Evolutionary conservation across 441 rosid genomes (phyloP).

Genomic region (Erodium trifolium): DNA sequence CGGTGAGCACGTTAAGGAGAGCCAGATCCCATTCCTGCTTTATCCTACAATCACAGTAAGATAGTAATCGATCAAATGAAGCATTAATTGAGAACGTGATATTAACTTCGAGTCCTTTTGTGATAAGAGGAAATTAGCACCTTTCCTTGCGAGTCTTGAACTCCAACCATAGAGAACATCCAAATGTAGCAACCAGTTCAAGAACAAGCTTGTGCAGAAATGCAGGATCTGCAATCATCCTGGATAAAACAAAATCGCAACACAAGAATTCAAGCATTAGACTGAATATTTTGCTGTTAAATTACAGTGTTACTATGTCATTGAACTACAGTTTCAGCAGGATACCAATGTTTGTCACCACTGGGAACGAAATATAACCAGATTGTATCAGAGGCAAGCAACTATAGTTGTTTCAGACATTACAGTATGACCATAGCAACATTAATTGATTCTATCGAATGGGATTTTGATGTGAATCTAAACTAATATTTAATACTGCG

Average conservation of each 20-base stretch:
- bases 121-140: constrained; percentile 27
- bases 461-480: no score
- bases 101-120: not conserved
- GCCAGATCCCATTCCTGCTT: constrained; percentile 97
- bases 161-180: constrained; percentile 92
- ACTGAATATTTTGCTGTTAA: no score
- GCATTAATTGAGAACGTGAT: not conserved
- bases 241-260: constrained; percentile 17
- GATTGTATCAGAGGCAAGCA: no score
- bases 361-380: no score
- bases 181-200: constrained; percentile 82
- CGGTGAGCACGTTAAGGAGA: constrained; percentile 75
- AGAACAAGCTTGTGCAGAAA: constrained; percentile 74
- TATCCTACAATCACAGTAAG: constrained; percentile 39
- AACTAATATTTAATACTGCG: not conserved
- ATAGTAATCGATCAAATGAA: constrained; percentile 18
- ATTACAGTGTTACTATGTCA: no score
- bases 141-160: constrained; percentile 77
- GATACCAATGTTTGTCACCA: no score
- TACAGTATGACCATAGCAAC: no score
- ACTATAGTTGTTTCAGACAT: no score
- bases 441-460: no score
- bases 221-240: constrained; percentile 97
- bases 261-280: no score
- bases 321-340: no score